Conservation (phyloP, 495 filamentous ascomycete species). For the Lentithecium fluviatile region DNA sequence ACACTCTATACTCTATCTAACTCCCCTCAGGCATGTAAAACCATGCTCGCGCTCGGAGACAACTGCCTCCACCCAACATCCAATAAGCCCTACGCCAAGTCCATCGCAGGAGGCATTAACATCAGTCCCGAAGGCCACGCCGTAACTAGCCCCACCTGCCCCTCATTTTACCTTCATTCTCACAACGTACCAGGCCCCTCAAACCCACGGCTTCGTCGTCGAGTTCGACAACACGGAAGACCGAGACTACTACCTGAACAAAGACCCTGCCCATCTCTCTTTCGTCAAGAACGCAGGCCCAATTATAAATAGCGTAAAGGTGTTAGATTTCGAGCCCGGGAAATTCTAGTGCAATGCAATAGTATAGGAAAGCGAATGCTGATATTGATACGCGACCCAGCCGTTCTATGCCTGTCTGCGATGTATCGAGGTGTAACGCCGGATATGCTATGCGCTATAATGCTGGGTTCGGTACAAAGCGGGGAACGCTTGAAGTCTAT, state of each 20-base stretch:
- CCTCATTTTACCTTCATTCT: not conserved
- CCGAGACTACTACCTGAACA: conserved; percentile 42
- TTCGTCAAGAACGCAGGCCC: conserved; percentile 36
- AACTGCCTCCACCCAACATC: conserved; percentile 52
- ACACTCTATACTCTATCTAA: conserved; percentile 12
- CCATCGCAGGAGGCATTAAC: conserved; percentile 59
- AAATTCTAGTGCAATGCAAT: conserved; percentile 34
- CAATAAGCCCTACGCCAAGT: conserved; percentile 58
- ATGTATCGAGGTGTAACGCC: conserved; percentile 17
- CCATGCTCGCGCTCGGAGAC: conserved; percentile 42
- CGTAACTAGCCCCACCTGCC: conserved; percentile 47
- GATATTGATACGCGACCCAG: not conserved
- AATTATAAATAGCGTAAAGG: conserved; percentile 41
- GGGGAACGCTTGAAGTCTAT: conserved; percentile 10
- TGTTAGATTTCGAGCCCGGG: conserved; percentile 48
- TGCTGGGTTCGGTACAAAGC: conserved; percentile 1
- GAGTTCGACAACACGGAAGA: conserved; percentile 56
- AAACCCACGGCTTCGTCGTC: conserved; percentile 61
- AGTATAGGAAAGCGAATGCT: conserved; percentile 13
- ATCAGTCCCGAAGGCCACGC: conserved; percentile 64
- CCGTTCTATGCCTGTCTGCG: not conserved
- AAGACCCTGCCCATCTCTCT: conserved; percentile 45
- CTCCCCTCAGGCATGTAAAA: conserved; percentile 41
- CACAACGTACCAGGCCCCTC: conserved; percentile 45
- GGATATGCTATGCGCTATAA: conserved; percentile 28